Evolutionary conservation across 2,329 filamentous ascomycete genomes (phyloP), one percentile per base, ranked within the genome.

Genomic region (Colletotrichum sublineola): DNA sequence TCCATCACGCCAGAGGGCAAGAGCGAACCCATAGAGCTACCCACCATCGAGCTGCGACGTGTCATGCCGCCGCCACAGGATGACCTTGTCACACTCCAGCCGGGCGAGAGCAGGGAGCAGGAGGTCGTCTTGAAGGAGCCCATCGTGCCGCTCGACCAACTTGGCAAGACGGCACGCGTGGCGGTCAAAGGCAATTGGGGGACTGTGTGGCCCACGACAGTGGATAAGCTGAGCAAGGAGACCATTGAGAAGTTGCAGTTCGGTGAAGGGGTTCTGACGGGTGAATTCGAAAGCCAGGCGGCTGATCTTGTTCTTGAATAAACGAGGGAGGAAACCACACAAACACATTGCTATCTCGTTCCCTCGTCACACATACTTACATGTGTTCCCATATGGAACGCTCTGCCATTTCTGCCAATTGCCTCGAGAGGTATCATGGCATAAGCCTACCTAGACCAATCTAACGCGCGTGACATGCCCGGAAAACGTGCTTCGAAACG

Each of bases 11-110:
- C 81, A 3, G 77, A 79, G 3, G 80, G 79, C 1, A 77, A 78
- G 20, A 75, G 76, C 6, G 50, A 71, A 31, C 80, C 83, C 5
- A 66, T 86, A 5, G 78, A 83, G 4, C 76, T 85, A 12, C 79
- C 80, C 15, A 78, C 75, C 18, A 76, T 86, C 62, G 78, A 83
- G 67, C 75, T 85, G 56, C 79, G 81, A 44, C 79, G 84, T 15
- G 74, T 81, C 55, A 83, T 84, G 83, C 85, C 85, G 5, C 83
- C 84, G 0, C 75, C 73, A 5, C 76, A 75, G 15, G 82, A 85
- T 2, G 78, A 78, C 3, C 78, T 84, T 40, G 74, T 85, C 72
- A 82, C 81, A 42, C 79, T 86, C 48, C 79, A 75, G 36, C 77
- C 84, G 8, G 83, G 84, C 1, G 77, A 79, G 73, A 82, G 77